These are phyloP conservation scores for Fagopyrum esculentum DNA, from an alignment of 148 eudicot species.

Conservation along the genomic window DNA sequence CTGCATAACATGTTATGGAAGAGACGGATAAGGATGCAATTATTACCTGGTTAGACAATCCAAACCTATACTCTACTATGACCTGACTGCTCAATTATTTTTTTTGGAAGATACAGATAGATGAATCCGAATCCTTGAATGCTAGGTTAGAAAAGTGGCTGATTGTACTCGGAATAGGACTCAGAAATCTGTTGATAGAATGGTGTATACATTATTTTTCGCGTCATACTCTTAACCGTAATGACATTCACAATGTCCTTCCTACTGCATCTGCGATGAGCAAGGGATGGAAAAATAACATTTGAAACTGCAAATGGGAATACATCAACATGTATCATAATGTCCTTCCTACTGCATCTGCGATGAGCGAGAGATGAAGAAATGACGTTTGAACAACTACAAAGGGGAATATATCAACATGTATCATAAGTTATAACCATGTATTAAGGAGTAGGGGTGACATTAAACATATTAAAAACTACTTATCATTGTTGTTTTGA, in stretches of 20 bases:
- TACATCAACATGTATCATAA: background rate
- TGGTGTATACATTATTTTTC: background rate
- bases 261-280: background rate
- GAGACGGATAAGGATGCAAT: background rate
- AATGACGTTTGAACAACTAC: background rate
- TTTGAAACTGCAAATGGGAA: background rate
- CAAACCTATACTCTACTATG: background rate
- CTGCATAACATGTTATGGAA: constrained; percentile 28
- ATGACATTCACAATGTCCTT: background rate
- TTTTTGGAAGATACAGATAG: background rate
- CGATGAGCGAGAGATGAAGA: background rate
- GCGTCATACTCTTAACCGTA: background rate
- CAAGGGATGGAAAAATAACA: background rate
- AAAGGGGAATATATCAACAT: background rate
- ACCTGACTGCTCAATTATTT: background rate
- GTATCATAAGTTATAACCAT: background rate
- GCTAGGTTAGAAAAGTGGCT: background rate
- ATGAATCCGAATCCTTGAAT: background rate
- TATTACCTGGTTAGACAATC: background rate
- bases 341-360: background rate
- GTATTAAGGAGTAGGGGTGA: background rate
- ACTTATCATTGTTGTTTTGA: background rate
- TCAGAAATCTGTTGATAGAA: background rate
- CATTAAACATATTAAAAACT: background rate
- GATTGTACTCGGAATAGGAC: background rate